Base-by-base conservation (phyloP, 2,329 filamentous ascomycete genomes). In the Ophiocordyceps australis region DNA sequence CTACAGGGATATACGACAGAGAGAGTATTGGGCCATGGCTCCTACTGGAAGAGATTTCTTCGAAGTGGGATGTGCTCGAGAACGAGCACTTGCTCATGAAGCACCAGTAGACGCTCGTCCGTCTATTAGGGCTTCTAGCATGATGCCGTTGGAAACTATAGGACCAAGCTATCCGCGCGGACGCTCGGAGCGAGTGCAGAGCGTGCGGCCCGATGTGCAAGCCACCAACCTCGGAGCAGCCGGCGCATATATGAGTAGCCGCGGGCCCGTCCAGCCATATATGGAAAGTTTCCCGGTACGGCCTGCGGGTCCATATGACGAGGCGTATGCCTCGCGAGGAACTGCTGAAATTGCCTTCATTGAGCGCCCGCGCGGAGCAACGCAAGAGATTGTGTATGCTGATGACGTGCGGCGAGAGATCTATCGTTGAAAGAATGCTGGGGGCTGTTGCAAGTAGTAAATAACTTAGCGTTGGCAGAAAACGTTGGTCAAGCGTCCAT, bases 51-150 rank as follows among this genome's bases (percentile, higher is more conserved):
- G n/a, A n/a, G 62, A 64, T 8, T 66, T 62, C 34, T 41, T 61
- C 14, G 56, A 58, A 26, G 46, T 61, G n/a, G 52, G 62, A 34
- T 42, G 43, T 9, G 42, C 47, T n/a, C 37, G 45, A 7, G 55
- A 55, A 14, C 45, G 53, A 24, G 47, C 53, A 21, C 41, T 52
- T 27, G 40, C 54, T 14, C 58, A 65, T 16, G 62, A 62, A 12
- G 34, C 49, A 3, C 50, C 62, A n/a, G n/a, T n/a, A n/a, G n/a
- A n/a, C n/a, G n/a, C n/a, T n/a, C n/a, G n/a, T n/a, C n/a, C n/a
- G n/a, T n/a, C n/a, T n/a, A n/a, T n/a, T n/a, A n/a, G 71, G 29
- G 54, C 68, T 17, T 43, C 64, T 15, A 76, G 71, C 41, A 62
- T 68, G 18, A 62, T 69, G 24, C 70, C 73, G 13, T 43, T 47